Evolutionary conservation across 2,329 filamentous ascomycete genomes (phyloP), one percentile per base, ranked within the genome.

Genomic region (Colletotrichum gigasporum): DNA sequence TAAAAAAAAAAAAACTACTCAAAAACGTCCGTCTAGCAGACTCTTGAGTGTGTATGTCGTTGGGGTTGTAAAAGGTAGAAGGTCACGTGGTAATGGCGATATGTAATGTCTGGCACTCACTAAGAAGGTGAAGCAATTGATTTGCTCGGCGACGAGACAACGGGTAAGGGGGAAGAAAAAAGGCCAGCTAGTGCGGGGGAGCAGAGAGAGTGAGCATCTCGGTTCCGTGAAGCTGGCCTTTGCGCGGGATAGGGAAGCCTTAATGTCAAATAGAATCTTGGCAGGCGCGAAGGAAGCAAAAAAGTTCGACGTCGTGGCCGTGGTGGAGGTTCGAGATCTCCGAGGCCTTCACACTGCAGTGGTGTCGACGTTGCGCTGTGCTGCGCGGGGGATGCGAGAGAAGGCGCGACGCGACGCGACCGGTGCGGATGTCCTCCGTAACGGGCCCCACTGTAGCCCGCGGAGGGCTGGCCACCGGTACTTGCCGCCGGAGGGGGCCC

Each of bases 331-430:
- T 45, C 37, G 48, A 32, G 24, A 63, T 26, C 39, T 30, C 55
- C 54, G 39, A 63, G 24, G 45, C 16, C 18, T 16, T n/a, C n/a
- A n/a, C n/a, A n/a, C n/a, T n/a, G n/a, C n/a, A n/a, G n/a, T n/a
- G n/a, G n/a, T n/a, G n/a, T n/a, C n/a, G n/a, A n/a, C n/a, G n/a
- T n/a, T n/a, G n/a, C n/a, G n/a, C n/a, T n/a, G n/a, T n/a, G n/a
- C n/a, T n/a, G n/a, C n/a, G n/a, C n/a, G n/a, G n/a, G 39, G 45
- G 28, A 39, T 26, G 51, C 51, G 51, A n/a, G 26, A 32, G 35
- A 30, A 35, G 50, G 42, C 57, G 55, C 55, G 61, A 63, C 61
- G 61, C 56, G 61, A 64, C 56, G 55, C 52, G 58, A 59, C 30
- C 45, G 26, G 56, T 26, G 10, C 32, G 35, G 30, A n/a, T 47